Base-by-base conservation (phyloP, 805 yeast genomes). In the Sungouiozyma ichnusensis region DNA sequence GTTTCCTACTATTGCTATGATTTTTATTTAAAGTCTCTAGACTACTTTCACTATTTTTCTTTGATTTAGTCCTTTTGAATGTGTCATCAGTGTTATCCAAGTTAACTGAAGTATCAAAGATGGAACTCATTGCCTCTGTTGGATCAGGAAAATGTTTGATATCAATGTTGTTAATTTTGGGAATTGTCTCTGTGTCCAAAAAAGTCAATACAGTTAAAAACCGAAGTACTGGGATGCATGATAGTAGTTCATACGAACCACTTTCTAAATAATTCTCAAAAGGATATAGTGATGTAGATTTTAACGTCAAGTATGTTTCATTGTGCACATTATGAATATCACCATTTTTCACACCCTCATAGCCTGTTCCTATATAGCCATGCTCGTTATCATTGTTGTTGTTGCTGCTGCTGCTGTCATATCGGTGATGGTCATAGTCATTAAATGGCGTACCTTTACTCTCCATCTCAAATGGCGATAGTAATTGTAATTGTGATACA, bases 201-300 rank as follows among this genome's bases (percentile, higher is more conserved):
- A 55, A 41, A 3, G 48, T 35, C 43, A 53, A 40, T 13, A 47
- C 39, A 1, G 47, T 29, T 20, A 51, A 34, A 39, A 55, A 55
- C 36, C 51, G 39, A 11, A 55, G 39, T 2, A 52, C 40, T 3
- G 59, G 41, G 5, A 44, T 41, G 38, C 48, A 43, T 8, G 53
- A 45, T 20, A 45, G 36, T 11, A 52, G 36, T 35, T 54, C 57
- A 11, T 6, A 29, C 32, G 17, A 34, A 33, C 20, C 16, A 32
- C n/a, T 33, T 24, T 20, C 15, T 20, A 20, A 24, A 11, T 24
- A 24, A 24, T 24, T 24, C 11, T 24, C 29, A 24, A 24, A 24
- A 11, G 29, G 29, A 24, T 24, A 24, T 24, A 24, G 11, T 24
- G 29, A 24, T 11, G 11, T 11, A 7, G 29, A 24, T 7, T 24